Evolutionary conservation across 192 early-diverging fungal genomes (phyloP).

Genomic region (Backusella luteola): DNA sequence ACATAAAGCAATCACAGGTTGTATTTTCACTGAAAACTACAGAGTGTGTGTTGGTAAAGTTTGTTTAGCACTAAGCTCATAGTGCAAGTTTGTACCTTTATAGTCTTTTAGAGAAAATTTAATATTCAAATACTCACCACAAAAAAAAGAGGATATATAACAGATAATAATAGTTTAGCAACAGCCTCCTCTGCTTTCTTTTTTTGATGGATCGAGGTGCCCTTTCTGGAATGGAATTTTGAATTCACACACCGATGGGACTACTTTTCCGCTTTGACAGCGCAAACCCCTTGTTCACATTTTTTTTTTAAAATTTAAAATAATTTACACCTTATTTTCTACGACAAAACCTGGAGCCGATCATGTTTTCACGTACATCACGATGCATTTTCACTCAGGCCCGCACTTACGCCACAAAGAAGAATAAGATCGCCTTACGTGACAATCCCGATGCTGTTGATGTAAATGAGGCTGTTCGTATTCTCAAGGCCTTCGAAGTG

Average conservation of each 20-base stretch:
- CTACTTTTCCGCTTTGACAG: constrained; percentile 10
- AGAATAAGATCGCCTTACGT: constrained; percentile 18
- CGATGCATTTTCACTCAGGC: constrained; percentile 12
- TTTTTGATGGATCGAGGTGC: no score
- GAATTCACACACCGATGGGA: neutral
- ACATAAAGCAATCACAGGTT: no score
- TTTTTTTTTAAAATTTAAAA: neutral
- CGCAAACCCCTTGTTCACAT: neutral
- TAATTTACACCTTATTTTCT: neutral
- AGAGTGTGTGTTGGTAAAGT: no score
- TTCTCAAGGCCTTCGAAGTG: constrained; percentile 66
- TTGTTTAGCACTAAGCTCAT: no score
- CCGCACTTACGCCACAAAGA: constrained; percentile 19
- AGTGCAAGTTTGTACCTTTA: no score
- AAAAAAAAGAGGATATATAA: no score
- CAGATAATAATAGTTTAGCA: no score
- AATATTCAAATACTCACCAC: no score
- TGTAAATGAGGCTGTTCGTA: constrained; percentile 44
- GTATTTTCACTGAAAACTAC: no score
- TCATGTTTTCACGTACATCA: constrained; percentile 13
- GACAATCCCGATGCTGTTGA: constrained; percentile 48
- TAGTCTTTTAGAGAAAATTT: no score
- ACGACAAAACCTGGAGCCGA: neutral
- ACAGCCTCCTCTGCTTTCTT: no score
- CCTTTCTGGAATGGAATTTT: no score